phyloP scores from a whole-genome alignment of 2,329 filamentous ascomycete species.

The Penicillium sp. region DNA sequence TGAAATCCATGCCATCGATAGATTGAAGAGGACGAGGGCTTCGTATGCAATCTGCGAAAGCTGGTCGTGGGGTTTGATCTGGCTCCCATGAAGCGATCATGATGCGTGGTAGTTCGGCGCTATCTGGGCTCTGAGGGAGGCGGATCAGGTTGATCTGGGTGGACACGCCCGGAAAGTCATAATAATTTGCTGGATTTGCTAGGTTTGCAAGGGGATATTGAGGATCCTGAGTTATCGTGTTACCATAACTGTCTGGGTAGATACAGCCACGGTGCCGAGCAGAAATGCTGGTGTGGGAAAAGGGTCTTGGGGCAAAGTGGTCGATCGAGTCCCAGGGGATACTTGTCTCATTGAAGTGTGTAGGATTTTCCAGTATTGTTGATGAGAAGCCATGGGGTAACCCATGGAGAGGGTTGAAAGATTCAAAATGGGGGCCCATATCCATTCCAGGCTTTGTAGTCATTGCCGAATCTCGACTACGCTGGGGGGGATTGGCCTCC shows the following conservation, averaged over 20 bases:
- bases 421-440: background rate
- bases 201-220: background rate
- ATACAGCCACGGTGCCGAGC: background rate
- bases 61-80: background rate
- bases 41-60: background rate
- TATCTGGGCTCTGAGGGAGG: background rate
- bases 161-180: background rate
- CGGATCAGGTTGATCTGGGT: background rate
- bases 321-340: background rate
- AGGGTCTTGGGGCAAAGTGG: background rate
- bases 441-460: background rate
- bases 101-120: background rate
- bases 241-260: background rate
- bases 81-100: background rate
- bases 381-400: background rate
- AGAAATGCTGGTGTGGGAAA: background rate
- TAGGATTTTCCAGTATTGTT: background rate
- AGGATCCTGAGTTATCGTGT: background rate
- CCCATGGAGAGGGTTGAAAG: background rate
- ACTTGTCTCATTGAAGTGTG: background rate
- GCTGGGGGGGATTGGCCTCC: background rate
- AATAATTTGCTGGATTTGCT: background rate
- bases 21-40: background rate
- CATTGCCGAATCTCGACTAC: background rate
- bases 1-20: background rate